phyloP scores from a whole-genome alignment of 2,329 filamentous ascomycete genomes.

The Epicoccum nigrum region DNA sequence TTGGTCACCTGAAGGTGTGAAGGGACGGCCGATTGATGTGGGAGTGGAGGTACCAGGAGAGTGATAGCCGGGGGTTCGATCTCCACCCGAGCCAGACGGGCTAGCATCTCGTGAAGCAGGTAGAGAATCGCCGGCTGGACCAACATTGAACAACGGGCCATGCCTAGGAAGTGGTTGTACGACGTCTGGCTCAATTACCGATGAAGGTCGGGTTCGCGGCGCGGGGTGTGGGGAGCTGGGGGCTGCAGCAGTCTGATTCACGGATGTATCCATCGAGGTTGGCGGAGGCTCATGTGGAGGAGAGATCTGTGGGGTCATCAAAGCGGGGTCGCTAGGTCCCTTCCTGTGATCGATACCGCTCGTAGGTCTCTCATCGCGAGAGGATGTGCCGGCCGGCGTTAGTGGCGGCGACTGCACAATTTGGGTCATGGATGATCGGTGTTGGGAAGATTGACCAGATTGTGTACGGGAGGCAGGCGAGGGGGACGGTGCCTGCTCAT shows the following conservation, averaged over 20 bases:
- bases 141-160: slow-evolving; percentile 62
- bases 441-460: slow-evolving; percentile 60
- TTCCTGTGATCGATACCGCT: slow-evolving; percentile 44
- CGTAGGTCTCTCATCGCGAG: slow-evolving; percentile 56
- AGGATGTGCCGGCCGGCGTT: slow-evolving; percentile 79
- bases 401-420: slow-evolving; percentile 86
- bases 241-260: slow-evolving; percentile 26
- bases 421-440: slow-evolving; percentile 58
- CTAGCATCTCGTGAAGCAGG: slow-evolving; percentile 64
- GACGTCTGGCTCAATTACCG: slow-evolving; percentile 52
- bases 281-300: slow-evolving; percentile 62
- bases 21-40: slow-evolving; percentile 71
- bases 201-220: slow-evolving; percentile 50
- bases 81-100: slow-evolving; percentile 64
- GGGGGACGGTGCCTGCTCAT: slow-evolving; percentile 56
- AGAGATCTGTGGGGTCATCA: slow-evolving; percentile 63
- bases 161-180: slow-evolving; percentile 56
- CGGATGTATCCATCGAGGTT: slow-evolving; percentile 45
- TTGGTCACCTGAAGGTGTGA: slow-evolving; percentile 77
- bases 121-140: slow-evolving; percentile 61
- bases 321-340: slow-evolving; percentile 52
- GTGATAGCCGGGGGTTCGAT: slow-evolving; percentile 52
- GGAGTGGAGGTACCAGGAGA: slow-evolving; percentile 56
- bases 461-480: slow-evolving; percentile 52
- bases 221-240: slow-evolving; percentile 38